Evolutionary conservation across 768 basidiomycete genomes (phyloP).

Genomic region (Suillus plorans): DNA sequence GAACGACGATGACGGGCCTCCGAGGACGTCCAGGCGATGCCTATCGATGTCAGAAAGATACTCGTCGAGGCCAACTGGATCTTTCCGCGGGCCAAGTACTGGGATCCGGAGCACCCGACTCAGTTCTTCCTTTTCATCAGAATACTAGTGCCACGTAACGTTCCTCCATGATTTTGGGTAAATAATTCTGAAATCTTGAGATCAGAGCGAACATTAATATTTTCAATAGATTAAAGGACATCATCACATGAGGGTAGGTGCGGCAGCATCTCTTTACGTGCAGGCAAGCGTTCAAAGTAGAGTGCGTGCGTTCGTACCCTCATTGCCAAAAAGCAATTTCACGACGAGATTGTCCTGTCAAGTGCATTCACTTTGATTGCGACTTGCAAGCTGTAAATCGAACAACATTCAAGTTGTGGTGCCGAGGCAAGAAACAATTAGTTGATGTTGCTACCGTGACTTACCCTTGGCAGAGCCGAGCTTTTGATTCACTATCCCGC

Average conservation of each 20-base stretch:
- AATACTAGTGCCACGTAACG: background rate
- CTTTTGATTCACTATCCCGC: background rate
- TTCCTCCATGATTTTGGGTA: background rate
- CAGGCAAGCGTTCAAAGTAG: background rate
- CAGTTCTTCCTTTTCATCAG: background rate
- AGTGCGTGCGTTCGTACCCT: background rate
- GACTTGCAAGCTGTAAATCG: background rate
- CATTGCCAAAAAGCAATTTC: background rate
- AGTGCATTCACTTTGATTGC: background rate
- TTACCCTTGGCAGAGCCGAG: background rate
- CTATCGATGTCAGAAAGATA: background rate
- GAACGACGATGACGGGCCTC: background rate
- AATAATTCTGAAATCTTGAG: background rate
- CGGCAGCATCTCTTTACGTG: background rate
- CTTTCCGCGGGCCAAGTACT: background rate
- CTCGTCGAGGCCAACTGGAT: background rate
- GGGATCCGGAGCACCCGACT: background rate
- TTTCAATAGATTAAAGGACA: background rate
- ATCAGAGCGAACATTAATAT: background rate
- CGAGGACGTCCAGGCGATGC: background rate
- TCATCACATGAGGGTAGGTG: background rate
- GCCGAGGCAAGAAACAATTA: background rate
- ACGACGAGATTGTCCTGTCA: background rate
- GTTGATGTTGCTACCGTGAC: too few species aligned
- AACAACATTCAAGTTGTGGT: background rate